Evolutionary conservation across 2,329 filamentous ascomycete species (phyloP).

Genomic region (Hypoxylon sp.): DNA sequence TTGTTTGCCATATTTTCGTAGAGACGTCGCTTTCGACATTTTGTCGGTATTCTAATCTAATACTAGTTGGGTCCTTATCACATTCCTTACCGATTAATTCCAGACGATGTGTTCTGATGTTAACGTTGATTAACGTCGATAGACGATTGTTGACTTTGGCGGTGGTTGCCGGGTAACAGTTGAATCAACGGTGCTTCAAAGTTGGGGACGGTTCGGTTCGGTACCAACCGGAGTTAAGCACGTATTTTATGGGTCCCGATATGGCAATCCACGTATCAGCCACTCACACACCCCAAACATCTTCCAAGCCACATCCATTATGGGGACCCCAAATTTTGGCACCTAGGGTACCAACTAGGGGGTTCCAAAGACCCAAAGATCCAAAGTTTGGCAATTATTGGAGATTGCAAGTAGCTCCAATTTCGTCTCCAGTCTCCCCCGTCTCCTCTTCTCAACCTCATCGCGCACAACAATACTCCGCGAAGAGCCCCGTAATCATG

Average conservation of each 20-base stretch:
- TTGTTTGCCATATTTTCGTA: slow-evolving; percentile 67
- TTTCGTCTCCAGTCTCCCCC: slow-evolving; percentile 15
- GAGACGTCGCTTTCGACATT: slow-evolving; percentile 63
- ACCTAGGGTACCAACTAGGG: slow-evolving; percentile 7
- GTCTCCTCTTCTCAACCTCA: slow-evolving; percentile 37
- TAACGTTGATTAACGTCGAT: not conserved
- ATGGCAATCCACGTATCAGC: not conserved
- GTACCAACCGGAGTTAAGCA: not conserved
- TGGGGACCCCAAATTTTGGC: slow-evolving; percentile 16
- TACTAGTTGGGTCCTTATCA: not conserved
- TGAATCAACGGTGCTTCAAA: not conserved
- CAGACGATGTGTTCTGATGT: slow-evolving; percentile 1
- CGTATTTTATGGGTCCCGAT: not conserved
- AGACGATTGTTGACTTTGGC: slow-evolving; percentile 47
- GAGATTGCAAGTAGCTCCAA: slow-evolving; percentile 37
- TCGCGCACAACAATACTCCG: slow-evolving; percentile 42
- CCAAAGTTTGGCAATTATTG: slow-evolving; percentile 25
- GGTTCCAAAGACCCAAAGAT: slow-evolving; percentile 16
- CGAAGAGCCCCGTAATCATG: slow-evolving; percentile 59
- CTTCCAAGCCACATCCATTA: slow-evolving; percentile 5
- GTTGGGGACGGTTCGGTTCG: not conserved
- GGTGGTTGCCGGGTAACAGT: slow-evolving; percentile 38
- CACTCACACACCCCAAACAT: not conserved
- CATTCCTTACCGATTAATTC: slow-evolving; percentile 14
- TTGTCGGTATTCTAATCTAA: slow-evolving; percentile 38